Evolutionary conservation across 2,329 filamentous ascomycete species (phyloP), one percentile per base, ranked within the genome.

Genomic region (Calcarisporium arbuscula): DNA sequence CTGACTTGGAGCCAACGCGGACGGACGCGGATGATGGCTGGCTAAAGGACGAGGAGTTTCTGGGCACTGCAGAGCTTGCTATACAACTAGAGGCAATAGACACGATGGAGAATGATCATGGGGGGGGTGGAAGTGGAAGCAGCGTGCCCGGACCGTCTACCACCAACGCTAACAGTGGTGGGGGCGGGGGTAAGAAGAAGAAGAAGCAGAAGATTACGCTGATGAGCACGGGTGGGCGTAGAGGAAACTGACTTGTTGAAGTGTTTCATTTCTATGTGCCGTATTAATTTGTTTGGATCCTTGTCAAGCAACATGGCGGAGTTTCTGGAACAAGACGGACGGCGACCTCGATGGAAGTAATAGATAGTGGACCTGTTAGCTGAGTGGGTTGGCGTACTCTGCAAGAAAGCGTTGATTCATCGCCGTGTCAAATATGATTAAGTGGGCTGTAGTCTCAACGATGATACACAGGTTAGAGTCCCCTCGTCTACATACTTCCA

Each of bases 1-100:
- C 80, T 3, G 70, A 74, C 9, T 49, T 77, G 19, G 59, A 59
- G 19, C 54, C 68, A 4, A 41, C 60, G 3, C 30, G 34, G n/a
- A 9, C 48, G 56, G 39, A 40, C 34, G 19, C 41, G 5, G 77
- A 88, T 42, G 89, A 95, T 54, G 90, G 89, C 1, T 95, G 89
- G 89, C 65, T 90, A 12, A 80, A 85, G 48, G 86, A 81, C 2
- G 85, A 94, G 50, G 80, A 82, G 38, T 77, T 95, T 16, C 16
- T 41, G 16, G 66, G 60, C 2, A 63, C 64, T 5, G 71, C 75
- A 2, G 82, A 87, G 36, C 51, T 80, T 5, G 67, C 73, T 11
- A 56, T 71, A 49, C 74, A 80, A 54, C 65, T 80, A 50, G 69
- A 78, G 48, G 73, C 73, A 3, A 53, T 76, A 34, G 55, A 68